Base-by-base conservation (phyloP, 1,284 basidiomycete species). In the Heliocybe sulcata region DNA sequence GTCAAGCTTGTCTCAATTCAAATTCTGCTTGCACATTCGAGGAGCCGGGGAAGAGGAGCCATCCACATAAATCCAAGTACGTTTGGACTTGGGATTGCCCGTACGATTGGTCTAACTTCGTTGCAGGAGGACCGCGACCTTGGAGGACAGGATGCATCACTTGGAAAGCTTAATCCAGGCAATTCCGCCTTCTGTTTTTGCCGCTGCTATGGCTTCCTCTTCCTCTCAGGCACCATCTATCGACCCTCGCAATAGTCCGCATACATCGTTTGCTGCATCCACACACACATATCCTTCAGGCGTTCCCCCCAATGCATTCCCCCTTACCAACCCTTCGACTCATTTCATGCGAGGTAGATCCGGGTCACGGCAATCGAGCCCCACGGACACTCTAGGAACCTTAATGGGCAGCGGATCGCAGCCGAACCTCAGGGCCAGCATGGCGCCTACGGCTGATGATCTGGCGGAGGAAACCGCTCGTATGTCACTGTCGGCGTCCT, bases 111-210 rank as follows among this genome's bases (percentile, higher is more conserved):
- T 53, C 42, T 54, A 12, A 23, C 20, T 31, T 16, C 31, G 23
- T 29, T 29, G 11, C 58, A 88, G 86, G 67, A 80, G 85, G 48
- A 85, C 87, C 16, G 80, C 87, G 51, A 90, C 87, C 25, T 76
- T 91, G 58, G 88, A 91, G 66, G 88, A 90, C 64, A 77, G 88
- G 35, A 91, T 91, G 88, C 86, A 90, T 62, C 88, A 90, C 60
- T 77, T 91, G 16, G 89, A 91, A 65, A 85, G 83, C 8, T 75
- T 91, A 54, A 89, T 91, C 52, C 85, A 89, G 60, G 85, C 88
- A 12, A 90, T 91, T 51, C 88, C 89, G 1, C 81, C 88, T 27
- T 83, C 84, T 1, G 83, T 90, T 19, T 90, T 91, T 61, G 79
- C 83, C 2, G 82, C 83, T 0, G 77, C 29, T 16, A 79, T 0